phyloP scores from a whole-genome alignment of 495 filamentous ascomycete species.

The Pseudotulostoma volvatum region DNA sequence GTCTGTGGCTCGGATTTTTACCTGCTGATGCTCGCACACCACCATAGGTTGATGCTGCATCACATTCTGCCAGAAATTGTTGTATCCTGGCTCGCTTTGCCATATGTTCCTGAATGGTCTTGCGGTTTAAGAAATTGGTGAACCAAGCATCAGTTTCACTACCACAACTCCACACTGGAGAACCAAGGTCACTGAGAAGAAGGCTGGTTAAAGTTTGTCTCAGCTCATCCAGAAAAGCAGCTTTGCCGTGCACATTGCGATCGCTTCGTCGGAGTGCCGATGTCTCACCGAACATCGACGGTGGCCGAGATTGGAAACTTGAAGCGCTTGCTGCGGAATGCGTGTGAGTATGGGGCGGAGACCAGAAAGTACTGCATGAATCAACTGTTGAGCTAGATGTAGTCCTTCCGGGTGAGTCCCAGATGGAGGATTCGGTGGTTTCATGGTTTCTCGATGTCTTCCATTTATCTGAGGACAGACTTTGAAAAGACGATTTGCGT shows the following conservation, averaged over 20 bases:
- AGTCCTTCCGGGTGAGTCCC: conserved; percentile 38
- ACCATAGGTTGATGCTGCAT: conserved; percentile 16
- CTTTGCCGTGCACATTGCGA: conserved; percentile 32
- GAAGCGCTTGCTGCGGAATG: conserved; percentile 44
- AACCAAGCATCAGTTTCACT: conserved; percentile 94
- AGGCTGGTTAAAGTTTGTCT: conserved; percentile 69
- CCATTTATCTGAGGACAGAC: conserved; percentile 50
- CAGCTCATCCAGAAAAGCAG: conserved; percentile 55
- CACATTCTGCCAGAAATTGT: conserved; percentile 28
- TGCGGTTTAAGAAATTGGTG: conserved; percentile 52
- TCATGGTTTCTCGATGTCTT: conserved; percentile 30
- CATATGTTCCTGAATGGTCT: conserved; percentile 61
- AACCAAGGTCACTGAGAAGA: conserved; percentile 78
- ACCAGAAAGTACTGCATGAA: conserved; percentile 76
- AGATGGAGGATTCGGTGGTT: conserved; percentile 37
- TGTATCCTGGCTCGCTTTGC: conserved; percentile 38
- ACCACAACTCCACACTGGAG: conserved; percentile 62
- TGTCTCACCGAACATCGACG: conserved; percentile 28
- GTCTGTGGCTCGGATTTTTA: conserved; percentile 20
- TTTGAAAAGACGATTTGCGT: conserved; percentile 38
- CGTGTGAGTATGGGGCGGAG: conserved; percentile 50
- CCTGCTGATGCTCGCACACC: conserved; percentile 12
- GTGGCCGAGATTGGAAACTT: conserved; percentile 33
- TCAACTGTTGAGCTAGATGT: conserved; percentile 51
- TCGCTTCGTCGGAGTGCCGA: conserved; percentile 19